A percentile compares a stretch with the other conserved stretches of the same genome.
These are phyloP conservation scores for Aureobasidium uvarum DNA, from an alignment of 2,329 filamentous ascomycete genomes.

Conservation along the genomic window DNA sequence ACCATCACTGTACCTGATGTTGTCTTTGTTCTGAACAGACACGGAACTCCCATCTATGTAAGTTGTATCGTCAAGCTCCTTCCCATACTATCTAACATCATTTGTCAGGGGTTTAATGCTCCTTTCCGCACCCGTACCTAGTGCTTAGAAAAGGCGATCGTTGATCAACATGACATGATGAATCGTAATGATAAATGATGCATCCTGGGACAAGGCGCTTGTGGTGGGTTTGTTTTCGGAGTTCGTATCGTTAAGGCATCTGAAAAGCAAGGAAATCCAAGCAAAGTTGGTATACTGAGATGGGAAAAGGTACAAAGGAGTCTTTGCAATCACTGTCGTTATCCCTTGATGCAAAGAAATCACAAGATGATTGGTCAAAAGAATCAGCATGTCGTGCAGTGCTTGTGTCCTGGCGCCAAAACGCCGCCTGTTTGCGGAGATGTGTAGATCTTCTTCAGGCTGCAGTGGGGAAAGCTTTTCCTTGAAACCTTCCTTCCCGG, in stretches of 20 bases:
- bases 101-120: constrained; percentile 51
- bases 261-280: background rate
- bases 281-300: background rate
- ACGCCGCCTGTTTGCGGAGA: constrained; percentile 8
- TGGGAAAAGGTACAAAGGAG: background rate
- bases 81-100: background rate
- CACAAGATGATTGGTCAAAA: background rate
- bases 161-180: background rate
- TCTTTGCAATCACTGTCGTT: background rate
- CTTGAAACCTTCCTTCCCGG: constrained; percentile 10
- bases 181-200: background rate
- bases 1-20: constrained; percentile 64
- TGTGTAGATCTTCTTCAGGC: constrained; percentile 13
- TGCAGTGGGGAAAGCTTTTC: constrained; percentile 8
- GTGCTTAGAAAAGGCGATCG: background rate
- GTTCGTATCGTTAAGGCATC: background rate
- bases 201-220: background rate
- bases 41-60: constrained; percentile 54
- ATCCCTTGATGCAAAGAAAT: background rate
- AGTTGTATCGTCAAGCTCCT: background rate
- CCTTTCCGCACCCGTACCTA: constrained; percentile 5
- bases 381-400: constrained; percentile 18
- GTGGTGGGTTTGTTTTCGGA: background rate
- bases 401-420: constrained; percentile 2
- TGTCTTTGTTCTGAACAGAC: constrained; percentile 54